Evolutionary conservation across 148 eudicot genomes (phyloP).

Genomic region (Dysphania ambrosioides): DNA sequence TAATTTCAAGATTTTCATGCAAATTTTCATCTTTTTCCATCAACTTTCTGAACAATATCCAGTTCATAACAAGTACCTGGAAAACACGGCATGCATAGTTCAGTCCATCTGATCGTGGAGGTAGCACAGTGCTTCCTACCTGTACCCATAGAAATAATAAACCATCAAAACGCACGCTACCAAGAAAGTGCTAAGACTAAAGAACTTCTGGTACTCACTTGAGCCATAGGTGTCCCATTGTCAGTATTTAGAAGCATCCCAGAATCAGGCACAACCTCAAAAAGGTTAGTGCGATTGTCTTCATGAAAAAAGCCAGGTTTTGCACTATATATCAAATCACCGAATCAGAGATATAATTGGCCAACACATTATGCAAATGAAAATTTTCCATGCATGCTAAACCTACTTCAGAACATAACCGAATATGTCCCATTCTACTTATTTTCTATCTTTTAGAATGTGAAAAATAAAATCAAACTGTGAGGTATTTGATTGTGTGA

Average conservation of each 20-base stretch:
- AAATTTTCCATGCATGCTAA: neutral
- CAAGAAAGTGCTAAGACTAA: neutral
- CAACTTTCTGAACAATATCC: too few species aligned
- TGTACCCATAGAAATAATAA: conserved; percentile 25
- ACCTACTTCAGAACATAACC: neutral
- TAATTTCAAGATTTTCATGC: too few species aligned
- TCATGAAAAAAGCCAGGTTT: conserved; percentile 96
- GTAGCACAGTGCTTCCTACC: conserved; percentile 55
- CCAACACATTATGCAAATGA: neutral
- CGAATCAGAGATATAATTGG: conserved; percentile 2
- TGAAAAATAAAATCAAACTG: too few species aligned
- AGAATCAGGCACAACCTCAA: conserved; percentile 84
- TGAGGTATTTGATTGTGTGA: too few species aligned
- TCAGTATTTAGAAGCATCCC: conserved; percentile 94
- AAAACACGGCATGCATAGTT: conserved; percentile 61
- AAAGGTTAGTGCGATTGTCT: conserved; percentile 81
- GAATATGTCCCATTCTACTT: neutral
- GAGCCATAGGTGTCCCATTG: conserved; percentile 95
- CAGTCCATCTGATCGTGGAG: conserved; percentile 42
- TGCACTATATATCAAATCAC: conserved; percentile 46
- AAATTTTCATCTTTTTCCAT: too few species aligned
- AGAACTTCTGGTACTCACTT: conserved; percentile 42
- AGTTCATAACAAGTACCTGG: too few species aligned
- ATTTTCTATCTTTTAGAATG: too few species aligned
- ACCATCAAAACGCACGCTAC: neutral